These are phyloP conservation scores for Ustilago vetiveriae DNA, from an alignment of 1,284 basidiomycete species.

Conservation along the genomic window DNA sequence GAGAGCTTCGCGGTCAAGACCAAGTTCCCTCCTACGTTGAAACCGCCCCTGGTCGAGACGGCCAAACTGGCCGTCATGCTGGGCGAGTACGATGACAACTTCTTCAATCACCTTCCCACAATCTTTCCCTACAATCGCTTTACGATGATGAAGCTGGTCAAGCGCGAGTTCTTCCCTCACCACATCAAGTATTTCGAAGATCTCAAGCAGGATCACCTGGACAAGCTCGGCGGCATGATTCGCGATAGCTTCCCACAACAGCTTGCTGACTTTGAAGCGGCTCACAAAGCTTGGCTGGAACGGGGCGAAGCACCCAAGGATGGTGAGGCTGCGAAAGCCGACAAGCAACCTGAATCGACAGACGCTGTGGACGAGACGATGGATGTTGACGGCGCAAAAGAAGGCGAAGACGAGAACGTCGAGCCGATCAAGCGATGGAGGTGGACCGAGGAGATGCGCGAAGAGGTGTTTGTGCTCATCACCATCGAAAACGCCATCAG, in stretches of 20 bases:
- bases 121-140: conserved; percentile 93
- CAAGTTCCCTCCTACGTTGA: conserved; percentile 86
- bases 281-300: conserved; percentile 42
- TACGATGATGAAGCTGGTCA: conserved; percentile 68
- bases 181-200: conserved; percentile 58
- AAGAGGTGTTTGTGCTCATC: conserved; percentile 59
- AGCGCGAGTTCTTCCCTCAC: conserved; percentile 62
- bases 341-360: background rate
- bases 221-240: conserved; percentile 47
- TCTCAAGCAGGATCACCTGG: conserved; percentile 60
- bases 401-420: conserved; percentile 35
- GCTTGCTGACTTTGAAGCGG: conserved; percentile 55
- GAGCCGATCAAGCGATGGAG: conserved; percentile 59
- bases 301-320: conserved; percentile 45
- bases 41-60: conserved; percentile 77
- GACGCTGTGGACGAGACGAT: conserved; percentile 14
- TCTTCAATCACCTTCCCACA: conserved; percentile 85
- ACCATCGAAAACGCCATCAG: conserved; percentile 64
- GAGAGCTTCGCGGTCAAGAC: conserved; percentile 72
- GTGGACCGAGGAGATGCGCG: conserved; percentile 63
- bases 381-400: conserved; percentile 31
- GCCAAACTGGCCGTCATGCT: conserved; percentile 82
- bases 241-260: conserved; percentile 50
- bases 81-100: conserved; percentile 88
- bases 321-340: conserved; percentile 9